Percentiles rank a stretch among this genome's conserved stretches.
phyloP scores from a whole-genome alignment of 495 filamentous ascomycete genomes.

The Penicillium riverlandense region DNA sequence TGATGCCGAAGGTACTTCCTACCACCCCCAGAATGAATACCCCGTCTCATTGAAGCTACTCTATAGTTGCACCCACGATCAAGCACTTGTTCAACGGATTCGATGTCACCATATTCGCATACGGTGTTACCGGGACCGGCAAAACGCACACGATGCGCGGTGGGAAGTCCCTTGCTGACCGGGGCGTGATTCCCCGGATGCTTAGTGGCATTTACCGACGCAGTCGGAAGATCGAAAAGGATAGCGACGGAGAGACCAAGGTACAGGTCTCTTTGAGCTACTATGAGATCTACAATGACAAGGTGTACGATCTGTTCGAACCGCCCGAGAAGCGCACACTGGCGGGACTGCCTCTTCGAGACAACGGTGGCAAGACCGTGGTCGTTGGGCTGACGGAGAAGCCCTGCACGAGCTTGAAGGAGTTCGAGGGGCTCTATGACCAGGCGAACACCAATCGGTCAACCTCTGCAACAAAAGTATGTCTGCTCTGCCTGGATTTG shows the following conservation, averaged over 20 bases:
- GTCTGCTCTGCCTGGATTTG: background rate
- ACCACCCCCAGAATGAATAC: background rate
- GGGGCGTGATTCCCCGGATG: conserved; percentile 85
- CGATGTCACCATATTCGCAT: conserved; percentile 92
- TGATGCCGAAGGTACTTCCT: conserved; percentile 64
- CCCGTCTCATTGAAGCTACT: background rate
- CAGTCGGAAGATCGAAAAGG: conserved; percentile 81
- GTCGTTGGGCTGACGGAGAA: conserved; percentile 88
- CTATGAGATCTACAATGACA: conserved; percentile 98
- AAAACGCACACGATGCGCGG: conserved; percentile 99
- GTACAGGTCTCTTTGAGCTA: conserved; percentile 83
- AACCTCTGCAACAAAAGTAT: conserved; percentile 82
- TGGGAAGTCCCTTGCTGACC: conserved; percentile 78
- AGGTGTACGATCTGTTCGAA: conserved; percentile 90
- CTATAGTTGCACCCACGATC: conserved; percentile 61
- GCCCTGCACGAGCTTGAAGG: conserved; percentile 76
- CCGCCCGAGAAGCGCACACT: conserved; percentile 82
- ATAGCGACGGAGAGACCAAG: conserved; percentile 62
- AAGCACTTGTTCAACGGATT: conserved; percentile 92
- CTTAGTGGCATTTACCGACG: conserved; percentile 81
- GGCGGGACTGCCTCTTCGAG: conserved; percentile 79
- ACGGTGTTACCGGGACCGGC: conserved; percentile 90
- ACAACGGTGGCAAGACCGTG: conserved; percentile 81
- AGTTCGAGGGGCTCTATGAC: conserved; percentile 89
- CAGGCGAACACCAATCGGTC: conserved; percentile 90